A percentile compares a stretch with the other conserved stretches of the same genome.
Conservation (phyloP, 495 filamentous ascomycete genomes). For the Neurospora sp. region DNA sequence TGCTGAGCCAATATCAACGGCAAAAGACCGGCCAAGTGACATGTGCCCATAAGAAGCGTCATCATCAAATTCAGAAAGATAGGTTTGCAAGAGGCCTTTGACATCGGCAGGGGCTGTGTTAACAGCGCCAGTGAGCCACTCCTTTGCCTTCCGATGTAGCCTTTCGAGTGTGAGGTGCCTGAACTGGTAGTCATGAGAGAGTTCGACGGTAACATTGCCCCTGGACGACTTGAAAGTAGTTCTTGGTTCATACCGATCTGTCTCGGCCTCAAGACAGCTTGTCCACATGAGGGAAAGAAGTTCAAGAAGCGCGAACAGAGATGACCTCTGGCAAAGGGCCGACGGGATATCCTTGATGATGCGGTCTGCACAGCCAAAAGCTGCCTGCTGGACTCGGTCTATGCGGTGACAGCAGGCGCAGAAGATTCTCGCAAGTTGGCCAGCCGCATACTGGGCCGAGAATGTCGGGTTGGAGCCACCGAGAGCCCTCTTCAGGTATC, state of each 20-base stretch:
- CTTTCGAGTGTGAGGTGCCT: slow-evolving; percentile 65
- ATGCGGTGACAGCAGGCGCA: slow-evolving; percentile 87
- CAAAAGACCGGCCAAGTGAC: slow-evolving; percentile 89
- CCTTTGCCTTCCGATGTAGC: slow-evolving; percentile 66
- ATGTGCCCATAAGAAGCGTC: slow-evolving; percentile 80
- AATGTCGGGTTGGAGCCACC: slow-evolving; percentile 61
- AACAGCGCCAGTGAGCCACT: slow-evolving; percentile 70
- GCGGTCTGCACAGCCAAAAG: slow-evolving; percentile 68
- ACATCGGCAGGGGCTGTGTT: slow-evolving; percentile 87
- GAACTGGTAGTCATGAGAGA: slow-evolving; percentile 80
- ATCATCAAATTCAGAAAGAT: slow-evolving; percentile 87
- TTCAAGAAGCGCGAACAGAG: slow-evolving; percentile 85
- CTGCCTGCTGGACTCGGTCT: slow-evolving; percentile 75
- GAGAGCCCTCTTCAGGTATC: slow-evolving; percentile 63
- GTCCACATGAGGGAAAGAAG: slow-evolving; percentile 88
- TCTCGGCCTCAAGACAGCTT: slow-evolving; percentile 86
- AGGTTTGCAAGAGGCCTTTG: slow-evolving; percentile 88
- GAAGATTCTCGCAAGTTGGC: slow-evolving; percentile 76
- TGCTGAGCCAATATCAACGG: slow-evolving; percentile 77
- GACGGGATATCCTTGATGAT: slow-evolving; percentile 80
- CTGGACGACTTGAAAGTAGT: slow-evolving; percentile 64
- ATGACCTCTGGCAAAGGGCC: slow-evolving; percentile 77
- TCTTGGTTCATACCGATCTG: slow-evolving; percentile 83
- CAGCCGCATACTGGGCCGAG: slow-evolving; percentile 75
- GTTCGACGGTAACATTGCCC: slow-evolving; percentile 69